These are phyloP conservation scores for Wallemia ichthyophaga DNA, from an alignment of 1,284 basidiomycete genomes.

Conservation along the genomic window DNA sequence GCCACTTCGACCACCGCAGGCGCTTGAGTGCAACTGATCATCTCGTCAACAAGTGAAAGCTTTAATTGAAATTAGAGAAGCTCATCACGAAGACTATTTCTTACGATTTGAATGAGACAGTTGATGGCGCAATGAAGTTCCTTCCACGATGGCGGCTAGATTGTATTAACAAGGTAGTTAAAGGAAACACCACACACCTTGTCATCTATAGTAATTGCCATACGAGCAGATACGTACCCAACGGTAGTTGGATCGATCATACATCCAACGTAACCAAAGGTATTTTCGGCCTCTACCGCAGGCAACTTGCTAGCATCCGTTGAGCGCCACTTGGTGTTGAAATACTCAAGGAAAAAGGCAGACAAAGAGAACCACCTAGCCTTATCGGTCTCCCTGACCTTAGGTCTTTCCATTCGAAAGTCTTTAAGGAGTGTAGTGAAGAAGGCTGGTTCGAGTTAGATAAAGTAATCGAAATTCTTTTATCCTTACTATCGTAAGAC, in stretches of 20 bases:
- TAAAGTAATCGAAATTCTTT: neutral
- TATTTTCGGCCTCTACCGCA: neutral
- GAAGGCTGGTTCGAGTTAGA: conserved; percentile 27
- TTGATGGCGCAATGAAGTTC: conserved; percentile 79
- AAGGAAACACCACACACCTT: conserved; percentile 25
- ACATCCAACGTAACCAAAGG: conserved; percentile 2
- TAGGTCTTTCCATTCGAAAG: conserved; percentile 61
- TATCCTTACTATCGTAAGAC: conserved; percentile 3
- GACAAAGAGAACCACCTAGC: conserved; percentile 50
- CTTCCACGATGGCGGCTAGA: conserved; percentile 60
- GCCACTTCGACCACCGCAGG: conserved; percentile 29
- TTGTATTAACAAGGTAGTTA: conserved; percentile 1
- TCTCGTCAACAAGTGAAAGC: conserved; percentile 47
- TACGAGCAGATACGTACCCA: conserved; percentile 57
- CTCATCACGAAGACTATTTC: conserved; percentile 5
- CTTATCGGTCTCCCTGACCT: conserved; percentile 68
- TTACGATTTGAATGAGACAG: conserved; percentile 51
- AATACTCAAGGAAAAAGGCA: conserved; percentile 70
- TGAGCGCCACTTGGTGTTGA: conserved; percentile 23
- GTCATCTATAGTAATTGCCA: conserved; percentile 58
- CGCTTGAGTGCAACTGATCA: conserved; percentile 14
- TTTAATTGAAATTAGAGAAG: conserved; percentile 6
- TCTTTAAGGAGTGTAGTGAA: conserved; percentile 58
- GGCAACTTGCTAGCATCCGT: neutral
- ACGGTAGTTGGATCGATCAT: conserved; percentile 61